Percentiles rank a stretch among this genome's conserved stretches.
Conservation (phyloP, 805 yeast species). For the Candida piceae region DNA sequence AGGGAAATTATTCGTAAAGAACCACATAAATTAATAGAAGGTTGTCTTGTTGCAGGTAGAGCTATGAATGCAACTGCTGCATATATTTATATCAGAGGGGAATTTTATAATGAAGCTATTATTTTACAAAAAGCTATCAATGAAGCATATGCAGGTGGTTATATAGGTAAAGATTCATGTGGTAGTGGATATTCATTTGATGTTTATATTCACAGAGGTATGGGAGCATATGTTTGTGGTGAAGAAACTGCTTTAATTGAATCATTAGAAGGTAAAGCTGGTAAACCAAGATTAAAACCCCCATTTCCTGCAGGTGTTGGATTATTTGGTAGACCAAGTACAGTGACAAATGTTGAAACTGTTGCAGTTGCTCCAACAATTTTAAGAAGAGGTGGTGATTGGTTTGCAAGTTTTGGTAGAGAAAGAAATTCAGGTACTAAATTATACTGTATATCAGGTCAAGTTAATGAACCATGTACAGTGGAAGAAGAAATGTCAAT, state of each 20-base stretch:
- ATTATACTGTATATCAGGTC: slow-evolving; percentile 82
- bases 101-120: slow-evolving; percentile 78
- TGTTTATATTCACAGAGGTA: slow-evolving; percentile 81
- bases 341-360: slow-evolving; percentile 88
- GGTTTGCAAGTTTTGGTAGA: slow-evolving; percentile 83
- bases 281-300: slow-evolving; percentile 90
- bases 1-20: slow-evolving; percentile 88
- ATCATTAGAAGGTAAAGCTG: slow-evolving; percentile 87
- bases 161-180: slow-evolving; percentile 80
- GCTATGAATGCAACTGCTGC: slow-evolving; percentile 95
- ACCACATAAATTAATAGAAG: slow-evolving; percentile 88
- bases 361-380: slow-evolving; percentile 89
- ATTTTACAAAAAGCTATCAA: slow-evolving; percentile 75
- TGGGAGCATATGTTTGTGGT: slow-evolving; percentile 92
- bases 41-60: slow-evolving; percentile 84
- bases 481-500: slow-evolving; percentile 94
- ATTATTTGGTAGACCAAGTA: slow-evolving; percentile 83
- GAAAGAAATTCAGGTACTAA: slow-evolving; percentile 82
- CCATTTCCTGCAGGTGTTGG: slow-evolving; percentile 96
- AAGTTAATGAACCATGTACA: slow-evolving; percentile 88
- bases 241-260: slow-evolving; percentile 90
- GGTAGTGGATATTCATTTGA: slow-evolving; percentile 84
- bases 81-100: slow-evolving; percentile 86
- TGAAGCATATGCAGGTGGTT: slow-evolving; percentile 79
- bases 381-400: slow-evolving; percentile 80